Evolutionary conservation across 208 protist species (phyloP).

Genomic region (Crithidia mellificae): DNA sequence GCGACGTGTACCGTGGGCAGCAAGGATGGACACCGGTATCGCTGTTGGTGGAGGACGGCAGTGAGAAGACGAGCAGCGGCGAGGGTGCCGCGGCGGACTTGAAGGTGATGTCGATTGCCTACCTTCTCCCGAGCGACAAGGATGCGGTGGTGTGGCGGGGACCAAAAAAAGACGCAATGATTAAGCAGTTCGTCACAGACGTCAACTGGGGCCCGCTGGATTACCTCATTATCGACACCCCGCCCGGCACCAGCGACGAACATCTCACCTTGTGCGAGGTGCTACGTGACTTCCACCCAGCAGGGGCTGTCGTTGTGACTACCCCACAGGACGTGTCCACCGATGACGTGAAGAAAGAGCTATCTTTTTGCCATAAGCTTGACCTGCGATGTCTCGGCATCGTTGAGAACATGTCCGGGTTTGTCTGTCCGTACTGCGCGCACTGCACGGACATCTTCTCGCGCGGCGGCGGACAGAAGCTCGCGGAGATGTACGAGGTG

Average conservation of each 20-base stretch:
- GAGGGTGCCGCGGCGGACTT: conserved; percentile 27
- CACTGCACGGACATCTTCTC: conserved; percentile 91
- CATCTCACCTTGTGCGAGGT: conserved; percentile 90
- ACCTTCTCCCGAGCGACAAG: conserved; percentile 93
- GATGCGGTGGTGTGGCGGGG: conserved; percentile 99
- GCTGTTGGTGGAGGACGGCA: conserved; percentile 11
- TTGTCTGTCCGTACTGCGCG: conserved; percentile 91
- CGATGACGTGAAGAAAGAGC: conserved; percentile 92
- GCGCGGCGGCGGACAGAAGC: conserved; percentile 71
- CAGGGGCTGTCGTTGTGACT: conserved; percentile 89
- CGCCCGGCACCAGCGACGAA: conserved; percentile 92
- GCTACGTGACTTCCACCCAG: conserved; percentile 54
- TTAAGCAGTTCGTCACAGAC: conserved; percentile 92
- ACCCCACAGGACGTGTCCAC: conserved; percentile 90
- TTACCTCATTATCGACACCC: conserved; percentile 93
- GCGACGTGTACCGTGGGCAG: conserved; percentile 85
- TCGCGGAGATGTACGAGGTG: conserved; percentile 82
- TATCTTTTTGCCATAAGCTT: conserved; percentile 89
- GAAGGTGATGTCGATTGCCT: conserved; percentile 98
- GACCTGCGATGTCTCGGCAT: conserved; percentile 87
- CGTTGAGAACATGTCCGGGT: conserved; percentile 94
- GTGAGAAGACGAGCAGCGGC: background rate
- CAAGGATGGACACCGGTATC: conserved; percentile 86
- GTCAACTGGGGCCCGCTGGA: conserved; percentile 90
- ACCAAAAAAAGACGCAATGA: conserved; percentile 92